Base-by-base conservation (phyloP, 306 rosid genomes). In the Dalbergia oliveri region DNA sequence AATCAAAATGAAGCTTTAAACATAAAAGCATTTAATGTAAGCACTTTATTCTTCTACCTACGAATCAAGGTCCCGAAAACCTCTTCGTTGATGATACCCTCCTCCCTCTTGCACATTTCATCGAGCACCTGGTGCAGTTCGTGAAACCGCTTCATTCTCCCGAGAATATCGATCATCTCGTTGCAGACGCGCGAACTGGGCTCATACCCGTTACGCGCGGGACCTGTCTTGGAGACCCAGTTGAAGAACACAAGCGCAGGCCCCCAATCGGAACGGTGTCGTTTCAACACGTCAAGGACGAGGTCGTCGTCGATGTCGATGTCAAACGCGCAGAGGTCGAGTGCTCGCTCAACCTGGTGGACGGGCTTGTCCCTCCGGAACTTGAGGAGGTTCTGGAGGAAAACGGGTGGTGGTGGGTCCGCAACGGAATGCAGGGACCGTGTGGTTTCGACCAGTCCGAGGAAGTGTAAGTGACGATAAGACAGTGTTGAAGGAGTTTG, bases 201-300 rank as follows among this genome's bases (percentile, higher is more conserved):
- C 3, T 51, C 3, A 15, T 78, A 87, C 1, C 72, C 68, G 65
- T 35, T 60, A 53, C 77, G 63, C 7, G 12, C 69, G 11, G 39
- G 68, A 49, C 59, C 53, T 54, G 82, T 16, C 75, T 66, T 84
- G n/a, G 78, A 81, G 56, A 66, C 91, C 98, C 98, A 94, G 15
- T 81, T 76, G 88, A 91, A 92, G 90, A 88, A 90, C 2, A 77
- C 64, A 50, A 79, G 78, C 5, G 97, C 95, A 6, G 83, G 88
- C 71, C 62, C 88, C 98, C 97, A 94, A 80, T 94, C 94, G 5
- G 92, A 84, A 57, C 81, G 91, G 62, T 88, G 97, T 51, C 95
- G 83, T 47, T 72, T 81, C 11, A 92, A 91, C 16, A 90, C 94
- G n/a, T 84, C 74, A 69, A 91, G 82, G 59, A 90, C 89, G 68